Conservation (phyloP, 2,329 filamentous ascomycete species). For the Incumbomyces lentus region DNA sequence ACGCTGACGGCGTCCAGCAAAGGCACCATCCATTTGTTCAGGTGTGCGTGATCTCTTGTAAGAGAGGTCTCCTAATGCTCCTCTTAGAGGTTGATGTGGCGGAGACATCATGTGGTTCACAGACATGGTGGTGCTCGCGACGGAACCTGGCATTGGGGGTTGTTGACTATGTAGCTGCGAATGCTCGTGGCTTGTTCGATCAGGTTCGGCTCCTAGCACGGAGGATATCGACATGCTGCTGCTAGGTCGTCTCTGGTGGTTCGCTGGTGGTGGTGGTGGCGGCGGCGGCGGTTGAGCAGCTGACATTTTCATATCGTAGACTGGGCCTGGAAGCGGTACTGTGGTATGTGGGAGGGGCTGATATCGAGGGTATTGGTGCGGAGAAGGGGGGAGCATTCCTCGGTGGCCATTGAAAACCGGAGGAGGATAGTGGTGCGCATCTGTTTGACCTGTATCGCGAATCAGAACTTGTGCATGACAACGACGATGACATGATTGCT, state of each 20-base stretch:
- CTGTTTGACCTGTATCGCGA: constrained; percentile 13
- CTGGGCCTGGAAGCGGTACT: background rate
- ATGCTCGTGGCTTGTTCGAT: constrained; percentile 35
- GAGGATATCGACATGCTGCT: constrained; percentile 67
- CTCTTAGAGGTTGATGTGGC: constrained; percentile 31
- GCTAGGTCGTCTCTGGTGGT: constrained; percentile 35
- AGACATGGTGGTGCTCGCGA: constrained; percentile 25
- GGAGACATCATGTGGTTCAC: constrained; percentile 33
- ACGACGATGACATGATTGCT: too few species aligned
- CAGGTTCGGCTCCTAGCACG: constrained; percentile 50
- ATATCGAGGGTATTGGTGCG: constrained; percentile 6
- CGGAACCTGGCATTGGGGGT: constrained; percentile 21
- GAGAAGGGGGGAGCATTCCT: constrained; percentile 6
- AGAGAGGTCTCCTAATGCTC: constrained; percentile 47
- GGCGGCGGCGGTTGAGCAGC: constrained; percentile 12
- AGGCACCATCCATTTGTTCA: constrained; percentile 37
- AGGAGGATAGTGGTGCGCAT: constrained; percentile 13
- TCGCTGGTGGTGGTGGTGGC: constrained; percentile 11
- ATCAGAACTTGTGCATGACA: too few species aligned
- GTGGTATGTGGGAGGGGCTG: background rate
- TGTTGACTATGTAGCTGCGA: constrained; percentile 29
- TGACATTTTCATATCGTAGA: constrained; percentile 3
- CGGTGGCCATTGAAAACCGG: constrained; percentile 15
- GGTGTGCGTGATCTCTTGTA: constrained; percentile 61
- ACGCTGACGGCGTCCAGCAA: constrained; percentile 28